These are phyloP conservation scores for Hemileia vastatrix DNA, from an alignment of 1,284 basidiomycete species.

Conservation along the genomic window DNA sequence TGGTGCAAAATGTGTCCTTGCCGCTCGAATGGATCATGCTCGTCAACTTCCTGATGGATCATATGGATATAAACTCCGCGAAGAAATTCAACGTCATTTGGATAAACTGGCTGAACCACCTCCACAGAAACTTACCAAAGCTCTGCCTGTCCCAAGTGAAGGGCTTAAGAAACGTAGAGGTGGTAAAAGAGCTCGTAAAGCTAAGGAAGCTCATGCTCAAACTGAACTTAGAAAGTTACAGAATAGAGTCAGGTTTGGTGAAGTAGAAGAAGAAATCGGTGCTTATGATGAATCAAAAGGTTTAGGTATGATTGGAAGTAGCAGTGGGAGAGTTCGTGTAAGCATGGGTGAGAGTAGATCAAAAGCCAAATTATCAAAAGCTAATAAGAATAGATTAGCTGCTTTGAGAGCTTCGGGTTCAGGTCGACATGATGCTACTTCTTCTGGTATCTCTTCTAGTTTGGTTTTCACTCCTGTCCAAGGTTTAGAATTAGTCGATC, in stretches of 20 bases:
- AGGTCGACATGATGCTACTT: conserved; percentile 36
- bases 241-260: conserved; percentile 92
- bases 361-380: conserved; percentile 94
- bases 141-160: conserved; percentile 90
- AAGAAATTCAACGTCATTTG: conserved; percentile 81
- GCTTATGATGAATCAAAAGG: conserved; percentile 95
- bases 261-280: conserved; percentile 88
- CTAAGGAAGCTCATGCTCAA: conserved; percentile 92
- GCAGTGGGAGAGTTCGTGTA: conserved; percentile 77
- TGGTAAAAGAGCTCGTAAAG: conserved; percentile 88
- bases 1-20: conserved; percentile 79
- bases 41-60: conserved; percentile 54
- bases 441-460: conserved; percentile 17
- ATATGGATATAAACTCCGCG: conserved; percentile 69
- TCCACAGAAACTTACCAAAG: conserved; percentile 84
- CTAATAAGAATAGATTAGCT: conserved; percentile 69
- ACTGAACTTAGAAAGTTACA: conserved; percentile 94
- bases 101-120: conserved; percentile 88
- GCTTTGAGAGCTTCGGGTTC: conserved; percentile 50
- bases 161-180: conserved; percentile 80
- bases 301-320: conserved; percentile 84
- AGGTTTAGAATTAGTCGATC: conserved; percentile 73
- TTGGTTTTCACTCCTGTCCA: conserved; percentile 25
- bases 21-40: conserved; percentile 84
- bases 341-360: conserved; percentile 74